Evolutionary conservation across 495 filamentous ascomycete species (phyloP).

Genomic region (Aspergillus biplanus): DNA sequence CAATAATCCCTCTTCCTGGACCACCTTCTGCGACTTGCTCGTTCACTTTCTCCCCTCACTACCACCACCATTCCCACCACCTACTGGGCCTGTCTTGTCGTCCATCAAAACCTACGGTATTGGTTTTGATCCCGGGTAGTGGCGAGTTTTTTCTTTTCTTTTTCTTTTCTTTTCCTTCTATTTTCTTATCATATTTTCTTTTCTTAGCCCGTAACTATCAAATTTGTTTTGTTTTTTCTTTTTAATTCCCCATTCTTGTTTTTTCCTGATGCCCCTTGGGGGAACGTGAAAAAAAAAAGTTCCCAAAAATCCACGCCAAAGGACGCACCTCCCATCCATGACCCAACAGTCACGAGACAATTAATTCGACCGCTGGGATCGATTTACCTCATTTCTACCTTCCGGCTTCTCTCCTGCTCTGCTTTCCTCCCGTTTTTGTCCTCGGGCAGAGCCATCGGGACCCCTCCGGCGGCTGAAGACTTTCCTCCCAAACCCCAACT

Average conservation of each 20-base stretch:
- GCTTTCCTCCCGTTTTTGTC: neutral
- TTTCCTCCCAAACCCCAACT: slow-evolving; percentile 3
- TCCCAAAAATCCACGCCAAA: slow-evolving; percentile 29
- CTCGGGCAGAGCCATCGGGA: neutral
- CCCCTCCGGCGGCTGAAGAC: slow-evolving; percentile 24
- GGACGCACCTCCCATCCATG: slow-evolving; percentile 35
- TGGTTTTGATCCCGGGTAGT: slow-evolving; percentile 20
- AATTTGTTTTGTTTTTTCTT: slow-evolving; percentile 13
- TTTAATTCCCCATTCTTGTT: slow-evolving; percentile 14
- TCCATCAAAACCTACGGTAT: slow-evolving; percentile 1
- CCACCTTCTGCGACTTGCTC: slow-evolving; percentile 10
- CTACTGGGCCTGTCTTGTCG: neutral
- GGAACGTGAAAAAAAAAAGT: slow-evolving; percentile 27
- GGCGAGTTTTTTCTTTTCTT: slow-evolving; percentile 21
- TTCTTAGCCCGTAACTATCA: slow-evolving; percentile 3
- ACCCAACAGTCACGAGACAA: slow-evolving; percentile 30
- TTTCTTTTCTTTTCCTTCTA: slow-evolving; percentile 19
- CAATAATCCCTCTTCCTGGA: slow-evolving; percentile 18
- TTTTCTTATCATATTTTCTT: slow-evolving; percentile 5
- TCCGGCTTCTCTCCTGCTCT: slow-evolving; percentile 13
- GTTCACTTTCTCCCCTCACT: slow-evolving; percentile 13
- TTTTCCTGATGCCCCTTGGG: slow-evolving; percentile 21
- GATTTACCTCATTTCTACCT: slow-evolving; percentile 27
- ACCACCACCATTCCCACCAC: neutral
- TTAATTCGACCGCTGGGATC: slow-evolving; percentile 27